Conservation (phyloP, 257 asterid species). For the Nicotiana otophora region DNA sequence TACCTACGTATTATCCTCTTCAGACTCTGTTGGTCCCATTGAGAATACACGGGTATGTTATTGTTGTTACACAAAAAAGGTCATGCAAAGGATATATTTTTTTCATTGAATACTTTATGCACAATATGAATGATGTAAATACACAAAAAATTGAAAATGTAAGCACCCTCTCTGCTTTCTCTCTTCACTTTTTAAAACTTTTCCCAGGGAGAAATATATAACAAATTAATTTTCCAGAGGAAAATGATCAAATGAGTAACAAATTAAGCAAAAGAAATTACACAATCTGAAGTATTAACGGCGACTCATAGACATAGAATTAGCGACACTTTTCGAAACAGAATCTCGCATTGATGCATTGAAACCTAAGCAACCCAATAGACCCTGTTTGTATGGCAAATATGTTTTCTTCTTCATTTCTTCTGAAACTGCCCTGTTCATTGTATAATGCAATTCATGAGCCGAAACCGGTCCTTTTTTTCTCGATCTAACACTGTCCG, state of each 20-base stretch:
- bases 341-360: slow-evolving; percentile 36
- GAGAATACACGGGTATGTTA: no score
- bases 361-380: slow-evolving; percentile 79
- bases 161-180: neutral
- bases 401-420: slow-evolving; percentile 74
- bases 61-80: neutral
- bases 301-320: slow-evolving; percentile 31
- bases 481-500: slow-evolving; percentile 54
- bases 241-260: neutral
- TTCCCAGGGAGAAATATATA: neutral
- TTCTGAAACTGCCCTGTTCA: slow-evolving; percentile 64
- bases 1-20: no score
- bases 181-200: neutral
- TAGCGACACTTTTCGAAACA: slow-evolving; percentile 35
- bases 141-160: neutral
- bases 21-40: no score
- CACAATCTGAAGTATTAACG: slow-evolving; percentile 17
- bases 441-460: slow-evolving; percentile 75
- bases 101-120: neutral
- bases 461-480: slow-evolving; percentile 58
- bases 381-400: slow-evolving; percentile 74
- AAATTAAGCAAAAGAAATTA: neutral
- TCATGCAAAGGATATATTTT: neutral
- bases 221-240: neutral
- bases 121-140: neutral